Evolutionary conservation across 345 rosid genomes (phyloP).

Genomic region (Euphorbia peplus): DNA sequence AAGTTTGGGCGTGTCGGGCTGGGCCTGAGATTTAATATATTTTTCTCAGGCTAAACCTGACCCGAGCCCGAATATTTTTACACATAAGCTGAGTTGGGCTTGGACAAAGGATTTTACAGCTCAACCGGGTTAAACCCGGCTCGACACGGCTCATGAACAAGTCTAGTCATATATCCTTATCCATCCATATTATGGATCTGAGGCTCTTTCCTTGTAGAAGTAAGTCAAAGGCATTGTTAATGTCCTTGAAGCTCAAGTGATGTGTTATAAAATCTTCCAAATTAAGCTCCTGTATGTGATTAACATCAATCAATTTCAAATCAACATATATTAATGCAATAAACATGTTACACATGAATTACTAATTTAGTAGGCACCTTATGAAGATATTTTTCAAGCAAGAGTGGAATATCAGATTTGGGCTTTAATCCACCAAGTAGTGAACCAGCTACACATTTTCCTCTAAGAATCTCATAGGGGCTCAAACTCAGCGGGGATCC

Average conservation of each 20-base stretch:
- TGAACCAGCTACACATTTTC: slow-evolving; percentile 45
- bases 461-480: slow-evolving; percentile 36
- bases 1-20: too few species aligned
- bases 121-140: too few species aligned
- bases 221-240: slow-evolving; percentile 58
- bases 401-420: slow-evolving; percentile 47
- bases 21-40: too few species aligned
- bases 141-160: too few species aligned
- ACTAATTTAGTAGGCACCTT: too few species aligned
- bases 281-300: slow-evolving; percentile 48
- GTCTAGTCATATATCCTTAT: too few species aligned
- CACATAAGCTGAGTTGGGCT: too few species aligned
- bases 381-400: slow-evolving; percentile 25
- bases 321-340: not conserved
- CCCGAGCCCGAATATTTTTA: too few species aligned
- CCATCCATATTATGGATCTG: slow-evolving; percentile 60
- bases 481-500: slow-evolving; percentile 30
- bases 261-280: slow-evolving; percentile 15
- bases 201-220: slow-evolving; percentile 45
- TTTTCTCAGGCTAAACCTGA: too few species aligned
- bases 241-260: slow-evolving; percentile 34
- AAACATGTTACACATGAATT: too few species aligned
- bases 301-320: too few species aligned
- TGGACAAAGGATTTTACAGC: too few species aligned
- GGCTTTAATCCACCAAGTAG: slow-evolving; percentile 60